phyloP scores from a whole-genome alignment of 2,329 filamentous ascomycete genomes.

The Aspergillus piperis region DNA sequence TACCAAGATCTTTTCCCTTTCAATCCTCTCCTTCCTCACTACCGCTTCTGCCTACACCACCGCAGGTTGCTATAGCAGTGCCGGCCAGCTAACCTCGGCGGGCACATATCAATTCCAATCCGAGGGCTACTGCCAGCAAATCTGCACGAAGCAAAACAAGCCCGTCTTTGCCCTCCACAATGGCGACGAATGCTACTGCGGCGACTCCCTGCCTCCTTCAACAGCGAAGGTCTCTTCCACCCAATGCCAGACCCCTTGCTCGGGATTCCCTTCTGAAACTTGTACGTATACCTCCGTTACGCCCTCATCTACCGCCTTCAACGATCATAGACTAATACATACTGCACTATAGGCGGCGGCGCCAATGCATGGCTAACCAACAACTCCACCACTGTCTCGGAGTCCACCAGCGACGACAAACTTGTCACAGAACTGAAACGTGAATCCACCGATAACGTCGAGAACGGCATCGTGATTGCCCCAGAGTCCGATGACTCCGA shows the following conservation, averaged over 20 bases:
- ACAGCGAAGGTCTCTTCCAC: conserved; percentile 20
- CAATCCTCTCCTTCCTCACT: conserved; percentile 10
- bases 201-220: conserved; percentile 19
- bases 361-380: conserved; percentile 20
- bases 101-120: conserved; percentile 8
- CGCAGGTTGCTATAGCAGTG: conserved; percentile 14
- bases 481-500: conserved; percentile 13
- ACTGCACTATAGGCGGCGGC: conserved; percentile 9
- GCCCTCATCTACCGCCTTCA: no score
- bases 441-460: not conserved
- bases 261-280: conserved; percentile 20
- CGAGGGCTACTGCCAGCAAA: conserved; percentile 15
- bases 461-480: conserved; percentile 7
- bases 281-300: conserved; percentile 23
- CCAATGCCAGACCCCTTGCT: conserved; percentile 24
- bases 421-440: not conserved
- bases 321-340: not conserved
- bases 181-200: conserved; percentile 27
- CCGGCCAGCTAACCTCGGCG: conserved; percentile 5
- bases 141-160: conserved; percentile 18
- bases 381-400: conserved; percentile 6
- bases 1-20: conserved; percentile 5
- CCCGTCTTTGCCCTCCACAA: conserved; percentile 21
- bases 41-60: not conserved
- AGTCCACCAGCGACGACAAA: not conserved